Evolutionary conservation across 352 stramenopile species (phyloP).

Genomic region (Phytopythium vexans): DNA sequence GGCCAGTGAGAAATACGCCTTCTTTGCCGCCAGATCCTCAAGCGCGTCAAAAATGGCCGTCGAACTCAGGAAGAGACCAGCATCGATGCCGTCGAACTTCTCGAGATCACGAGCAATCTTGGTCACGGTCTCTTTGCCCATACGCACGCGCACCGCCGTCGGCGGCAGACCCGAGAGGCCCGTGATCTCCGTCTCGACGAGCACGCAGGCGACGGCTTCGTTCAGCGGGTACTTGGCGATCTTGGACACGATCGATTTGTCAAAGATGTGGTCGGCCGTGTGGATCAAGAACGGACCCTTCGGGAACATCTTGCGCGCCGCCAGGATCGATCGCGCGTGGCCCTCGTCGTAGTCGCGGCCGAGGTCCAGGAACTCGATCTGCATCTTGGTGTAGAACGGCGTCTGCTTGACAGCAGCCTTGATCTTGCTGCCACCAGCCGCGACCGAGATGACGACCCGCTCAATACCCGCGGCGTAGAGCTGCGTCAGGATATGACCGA

Average conservation of each 20-base stretch:
- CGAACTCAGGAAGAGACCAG: conserved; percentile 70
- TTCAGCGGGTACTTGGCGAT: conserved; percentile 54
- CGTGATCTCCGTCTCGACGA: conserved; percentile 68
- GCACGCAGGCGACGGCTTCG: conserved; percentile 60
- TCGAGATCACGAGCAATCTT: conserved; percentile 55
- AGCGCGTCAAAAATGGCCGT: conserved; percentile 66
- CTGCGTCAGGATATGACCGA: conserved; percentile 77
- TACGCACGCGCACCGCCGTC: conserved; percentile 62
- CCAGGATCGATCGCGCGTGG: conserved; percentile 68
- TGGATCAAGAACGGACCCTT: conserved; percentile 77
- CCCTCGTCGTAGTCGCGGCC: conserved; percentile 61
- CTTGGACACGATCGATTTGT: conserved; percentile 74
- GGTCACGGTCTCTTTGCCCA: conserved; percentile 53
- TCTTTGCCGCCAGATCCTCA: conserved; percentile 52
- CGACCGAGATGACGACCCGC: conserved; percentile 76
- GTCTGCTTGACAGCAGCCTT: conserved; percentile 62
- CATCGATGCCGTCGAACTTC: conserved; percentile 64
- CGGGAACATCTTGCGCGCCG: conserved; percentile 62
- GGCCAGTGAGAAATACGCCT: conserved; percentile 71
- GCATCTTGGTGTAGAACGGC: conserved; percentile 70
- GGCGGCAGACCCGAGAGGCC: conserved; percentile 55
- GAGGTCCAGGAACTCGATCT: conserved; percentile 81
- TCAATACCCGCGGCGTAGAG: conserved; percentile 71
- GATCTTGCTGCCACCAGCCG: conserved; percentile 54
- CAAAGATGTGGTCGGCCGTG: conserved; percentile 83